phyloP scores from a whole-genome alignment of 192 early-diverging fungal genomes.

The Coemansia sp. region DNA sequence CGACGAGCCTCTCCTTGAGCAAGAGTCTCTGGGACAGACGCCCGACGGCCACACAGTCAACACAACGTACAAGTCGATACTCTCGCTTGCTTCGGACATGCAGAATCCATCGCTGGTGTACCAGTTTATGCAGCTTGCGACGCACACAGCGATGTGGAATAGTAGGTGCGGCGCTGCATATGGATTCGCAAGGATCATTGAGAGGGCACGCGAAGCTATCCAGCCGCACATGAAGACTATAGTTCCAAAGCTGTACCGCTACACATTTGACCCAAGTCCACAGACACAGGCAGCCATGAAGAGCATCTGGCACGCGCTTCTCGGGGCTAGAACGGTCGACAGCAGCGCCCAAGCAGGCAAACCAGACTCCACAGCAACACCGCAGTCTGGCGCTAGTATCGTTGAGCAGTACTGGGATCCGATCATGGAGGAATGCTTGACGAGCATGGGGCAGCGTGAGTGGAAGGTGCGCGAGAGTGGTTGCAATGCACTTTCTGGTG shows the following conservation, averaged over 20 bases:
- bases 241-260: constrained; percentile 85
- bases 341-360: neutral
- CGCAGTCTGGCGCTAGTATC: constrained; percentile 11
- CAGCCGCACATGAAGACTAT: constrained; percentile 76
- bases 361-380: constrained; percentile 1
- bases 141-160: constrained; percentile 90
- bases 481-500: constrained; percentile 47
- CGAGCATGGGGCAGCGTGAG: constrained; percentile 73
- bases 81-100: constrained; percentile 90
- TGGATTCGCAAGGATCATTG: constrained; percentile 81
- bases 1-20: constrained; percentile 40
- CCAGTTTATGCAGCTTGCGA: constrained; percentile 91
- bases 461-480: constrained; percentile 90
- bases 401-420: constrained; percentile 53
- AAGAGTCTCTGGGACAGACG: constrained; percentile 35
- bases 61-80: constrained; percentile 77
- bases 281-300: constrained; percentile 88
- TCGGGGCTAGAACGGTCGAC: constrained; percentile 43
- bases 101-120: constrained; percentile 94
- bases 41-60: constrained; percentile 35
- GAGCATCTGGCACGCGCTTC: constrained; percentile 82
- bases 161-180: constrained; percentile 86
- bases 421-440: constrained; percentile 82
- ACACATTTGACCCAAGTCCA: constrained; percentile 89
- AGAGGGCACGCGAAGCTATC: constrained; percentile 77